Evolutionary conservation across 2,329 filamentous ascomycete species (phyloP).

Genomic region (Aaosphaeria arxii): DNA sequence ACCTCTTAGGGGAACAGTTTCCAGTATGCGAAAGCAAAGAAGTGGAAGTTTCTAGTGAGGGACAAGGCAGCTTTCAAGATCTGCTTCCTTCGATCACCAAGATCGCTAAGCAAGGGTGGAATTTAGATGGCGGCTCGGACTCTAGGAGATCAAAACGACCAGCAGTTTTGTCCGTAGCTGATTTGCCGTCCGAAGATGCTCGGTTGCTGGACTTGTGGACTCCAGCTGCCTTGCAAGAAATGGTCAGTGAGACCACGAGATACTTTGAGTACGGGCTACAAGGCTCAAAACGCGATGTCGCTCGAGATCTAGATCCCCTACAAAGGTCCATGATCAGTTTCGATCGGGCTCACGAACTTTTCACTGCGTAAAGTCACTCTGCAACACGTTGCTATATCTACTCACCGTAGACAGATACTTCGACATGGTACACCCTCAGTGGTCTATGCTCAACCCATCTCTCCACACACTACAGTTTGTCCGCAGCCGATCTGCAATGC

Average conservation of each 20-base stretch:
- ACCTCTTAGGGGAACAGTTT: background rate
- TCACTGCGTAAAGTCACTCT: background rate
- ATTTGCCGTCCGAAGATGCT: background rate
- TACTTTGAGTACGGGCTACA: background rate
- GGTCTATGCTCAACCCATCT: background rate
- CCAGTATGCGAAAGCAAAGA: background rate
- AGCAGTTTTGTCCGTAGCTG: background rate
- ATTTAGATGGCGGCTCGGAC: background rate
- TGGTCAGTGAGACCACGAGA: background rate
- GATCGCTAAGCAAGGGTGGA: background rate
- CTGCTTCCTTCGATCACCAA: background rate
- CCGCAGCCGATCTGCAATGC: background rate
- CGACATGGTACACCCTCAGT: background rate
- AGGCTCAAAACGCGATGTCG: background rate
- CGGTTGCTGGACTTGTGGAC: background rate
- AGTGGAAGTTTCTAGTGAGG: background rate
- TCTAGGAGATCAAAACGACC: background rate
- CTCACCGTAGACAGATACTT: background rate
- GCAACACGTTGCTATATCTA: background rate
- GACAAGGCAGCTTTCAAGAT: background rate
- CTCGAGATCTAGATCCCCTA: background rate
- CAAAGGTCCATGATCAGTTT: background rate
- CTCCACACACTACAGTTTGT: background rate
- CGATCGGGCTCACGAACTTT: background rate
- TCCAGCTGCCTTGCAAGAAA: background rate